Conservation (phyloP, 139 green algal species). For the Picochlorum sp. region DNA sequence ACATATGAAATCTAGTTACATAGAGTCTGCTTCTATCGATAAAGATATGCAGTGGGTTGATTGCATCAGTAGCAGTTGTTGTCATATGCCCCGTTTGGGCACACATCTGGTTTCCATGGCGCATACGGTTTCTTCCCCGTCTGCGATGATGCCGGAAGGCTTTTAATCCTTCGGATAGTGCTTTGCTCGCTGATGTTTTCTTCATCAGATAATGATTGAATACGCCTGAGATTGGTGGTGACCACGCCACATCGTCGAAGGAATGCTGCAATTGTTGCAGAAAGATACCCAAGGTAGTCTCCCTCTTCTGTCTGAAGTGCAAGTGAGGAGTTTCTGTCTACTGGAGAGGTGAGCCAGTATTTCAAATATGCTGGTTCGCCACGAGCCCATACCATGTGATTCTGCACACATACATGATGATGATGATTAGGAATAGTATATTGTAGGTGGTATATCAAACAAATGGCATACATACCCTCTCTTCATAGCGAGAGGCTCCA, state of each 20-base stretch:
- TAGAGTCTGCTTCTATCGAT: not conserved
- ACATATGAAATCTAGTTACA: not conserved
- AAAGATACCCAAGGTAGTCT: not conserved
- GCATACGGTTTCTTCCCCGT: not conserved
- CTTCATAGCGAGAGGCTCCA: slow-evolving; percentile 20
- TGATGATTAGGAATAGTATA: not conserved
- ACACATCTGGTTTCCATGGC: slow-evolving; percentile 1
- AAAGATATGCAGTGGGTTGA: too few species aligned
- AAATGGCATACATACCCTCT: slow-evolving; percentile 16
- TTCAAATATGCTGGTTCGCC: slow-evolving; percentile 32
- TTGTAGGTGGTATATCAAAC: not conserved
- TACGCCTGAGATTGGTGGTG: not conserved
- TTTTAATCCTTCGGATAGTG: not conserved
- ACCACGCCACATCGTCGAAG: slow-evolving; percentile 4
- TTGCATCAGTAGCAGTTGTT: not conserved
- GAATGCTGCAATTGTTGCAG: slow-evolving; percentile 1
- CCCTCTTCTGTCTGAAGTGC: slow-evolving; percentile 28
- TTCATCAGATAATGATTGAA: not conserved
- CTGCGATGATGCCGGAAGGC: not conserved
- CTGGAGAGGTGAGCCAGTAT: slow-evolving; percentile 21
- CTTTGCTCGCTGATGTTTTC: not conserved
- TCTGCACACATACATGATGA: slow-evolving; percentile 14
- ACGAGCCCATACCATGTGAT: slow-evolving; percentile 27
- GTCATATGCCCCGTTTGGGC: not conserved
- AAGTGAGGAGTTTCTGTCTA: slow-evolving; percentile 5